A percentile compares a stretch with the other conserved stretches of the same genome.
phyloP scores from a whole-genome alignment of 495 filamentous ascomycete genomes.

The Achaetomiella virescens region DNA sequence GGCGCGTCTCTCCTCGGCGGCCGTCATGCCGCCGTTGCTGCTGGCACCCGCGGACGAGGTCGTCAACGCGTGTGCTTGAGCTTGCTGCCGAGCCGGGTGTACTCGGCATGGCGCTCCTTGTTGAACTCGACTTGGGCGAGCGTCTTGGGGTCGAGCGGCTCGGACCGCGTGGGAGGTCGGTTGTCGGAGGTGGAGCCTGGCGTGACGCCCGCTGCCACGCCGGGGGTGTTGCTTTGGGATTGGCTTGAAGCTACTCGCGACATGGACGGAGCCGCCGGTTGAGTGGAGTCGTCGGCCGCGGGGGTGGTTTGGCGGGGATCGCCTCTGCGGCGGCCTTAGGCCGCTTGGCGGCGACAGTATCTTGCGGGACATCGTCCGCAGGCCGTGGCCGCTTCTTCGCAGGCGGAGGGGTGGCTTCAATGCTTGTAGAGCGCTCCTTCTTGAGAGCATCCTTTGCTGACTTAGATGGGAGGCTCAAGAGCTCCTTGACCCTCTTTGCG shows the following conservation, averaged over 20 bases:
- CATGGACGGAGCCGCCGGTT: slow-evolving; percentile 39
- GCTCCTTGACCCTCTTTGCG: slow-evolving; percentile 36
- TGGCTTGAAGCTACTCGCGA: slow-evolving; percentile 43
- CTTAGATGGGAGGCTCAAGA: slow-evolving; percentile 40
- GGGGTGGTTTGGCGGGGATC: slow-evolving; percentile 22
- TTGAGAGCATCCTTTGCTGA: slow-evolving; percentile 34
- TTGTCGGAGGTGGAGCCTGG: slow-evolving; percentile 30
- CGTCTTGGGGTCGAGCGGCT: slow-evolving; percentile 14
- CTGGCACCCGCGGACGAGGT: slow-evolving; percentile 25
- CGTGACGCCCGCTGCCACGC: slow-evolving; percentile 31
- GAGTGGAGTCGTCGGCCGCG: slow-evolving; percentile 36
- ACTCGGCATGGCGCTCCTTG: slow-evolving; percentile 21
- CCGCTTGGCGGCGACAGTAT: slow-evolving; percentile 27
- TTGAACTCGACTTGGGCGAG: slow-evolving; percentile 19
- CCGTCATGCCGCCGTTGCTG: slow-evolving; percentile 5
- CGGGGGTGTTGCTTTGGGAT: slow-evolving; percentile 39
- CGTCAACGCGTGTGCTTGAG: slow-evolving; percentile 44
- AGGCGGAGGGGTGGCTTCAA: slow-evolving; percentile 33
- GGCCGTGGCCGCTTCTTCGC: slow-evolving; percentile 40
- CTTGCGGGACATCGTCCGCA: slow-evolving; percentile 25
- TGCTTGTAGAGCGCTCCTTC: slow-evolving; percentile 35
- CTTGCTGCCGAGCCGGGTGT: slow-evolving; percentile 29
- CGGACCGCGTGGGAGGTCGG: slow-evolving; percentile 29
- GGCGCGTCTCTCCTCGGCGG: slow-evolving; percentile 25
- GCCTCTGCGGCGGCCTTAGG: slow-evolving; percentile 24